Evolutionary conservation across 176 grass and related monocot genomes (phyloP), one percentile per base, ranked within the genome.

Genomic region (Avena eriantha): DNA sequence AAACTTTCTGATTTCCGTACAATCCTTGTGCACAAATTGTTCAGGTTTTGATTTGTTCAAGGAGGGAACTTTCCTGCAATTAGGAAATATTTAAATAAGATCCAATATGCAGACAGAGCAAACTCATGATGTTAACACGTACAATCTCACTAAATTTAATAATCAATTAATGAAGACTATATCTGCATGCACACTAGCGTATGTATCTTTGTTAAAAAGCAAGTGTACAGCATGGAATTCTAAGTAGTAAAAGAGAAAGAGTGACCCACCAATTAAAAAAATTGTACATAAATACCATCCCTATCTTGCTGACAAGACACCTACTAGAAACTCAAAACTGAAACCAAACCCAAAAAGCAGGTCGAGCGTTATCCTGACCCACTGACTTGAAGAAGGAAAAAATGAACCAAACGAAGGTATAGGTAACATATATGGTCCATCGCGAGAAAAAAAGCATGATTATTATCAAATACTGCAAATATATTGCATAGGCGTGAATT

Each of bases 21-120:
- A 19, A 60, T 17, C 55, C 77, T 45, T 79, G 35, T 45, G 77
- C 55, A 61, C 13, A 24, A 15, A 43, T 16, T 79, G 34, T 79
- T 54, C 73, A 76, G 48, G 26, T 54, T 76, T 76, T 76, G 73
- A 76, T 33, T 59, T 43, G 35, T 79, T 59, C 34, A 43, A 79
- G 18, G 31, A 59, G 54, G 19, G 34, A 79, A 59, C 34, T 48
- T 76, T 76, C 21, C 76, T 63, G 56, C 56, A 63, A 63, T 29
- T 46, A 26, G 19, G n/a, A 80, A 79, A 45, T 22, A 80, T 43
- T 80, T 63, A 46, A 29, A 63, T 63, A 80, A 26, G 56, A 61
- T 18, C n/a, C 2, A 63, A 80, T 16, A 63, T 18, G 21, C 33
- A 78, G 10, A 58, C 12, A 39, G 76, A 58, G 53, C 4, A 58